Evolutionary conservation across 257 asterid genomes (phyloP).

Genomic region (Scutellaria minor): DNA sequence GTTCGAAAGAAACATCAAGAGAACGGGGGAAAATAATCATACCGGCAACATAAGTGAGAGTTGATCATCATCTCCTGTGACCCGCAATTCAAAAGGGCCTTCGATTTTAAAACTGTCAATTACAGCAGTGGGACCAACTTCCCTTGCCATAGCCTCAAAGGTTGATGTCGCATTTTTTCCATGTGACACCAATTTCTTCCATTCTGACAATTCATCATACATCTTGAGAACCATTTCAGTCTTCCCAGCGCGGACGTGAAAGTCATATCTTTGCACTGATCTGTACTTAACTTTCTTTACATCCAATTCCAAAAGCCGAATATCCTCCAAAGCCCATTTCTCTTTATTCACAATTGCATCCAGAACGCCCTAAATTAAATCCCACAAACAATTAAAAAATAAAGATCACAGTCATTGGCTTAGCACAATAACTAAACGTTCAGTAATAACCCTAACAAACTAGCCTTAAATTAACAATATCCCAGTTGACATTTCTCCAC

Average conservation of each 20-base stretch:
- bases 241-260: constrained; percentile 56
- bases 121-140: constrained; percentile 48
- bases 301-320: constrained; percentile 62
- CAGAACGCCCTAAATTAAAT: constrained; percentile 53
- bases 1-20: background rate
- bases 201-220: constrained; percentile 57
- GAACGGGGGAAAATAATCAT: constrained; percentile 22
- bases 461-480: background rate
- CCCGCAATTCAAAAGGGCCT: constrained; percentile 74
- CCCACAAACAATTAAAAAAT: background rate
- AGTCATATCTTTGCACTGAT: constrained; percentile 49
- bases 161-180: constrained; percentile 38
- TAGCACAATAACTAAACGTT: background rate
- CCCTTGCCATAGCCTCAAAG: constrained; percentile 57
- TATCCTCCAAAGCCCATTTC: constrained; percentile 66
- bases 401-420: background rate
- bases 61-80: constrained; percentile 50
- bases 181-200: constrained; percentile 54
- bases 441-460: constrained; percentile 3
- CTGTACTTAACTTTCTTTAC: constrained; percentile 52
- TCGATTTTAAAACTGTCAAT: constrained; percentile 58
- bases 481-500: background rate
- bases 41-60: constrained; percentile 70
- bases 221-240: constrained; percentile 54
- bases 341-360: constrained; percentile 57